These are phyloP conservation scores for Lachancea meyersii DNA, from an alignment of 805 yeast genomes.

Conservation along the genomic window DNA sequence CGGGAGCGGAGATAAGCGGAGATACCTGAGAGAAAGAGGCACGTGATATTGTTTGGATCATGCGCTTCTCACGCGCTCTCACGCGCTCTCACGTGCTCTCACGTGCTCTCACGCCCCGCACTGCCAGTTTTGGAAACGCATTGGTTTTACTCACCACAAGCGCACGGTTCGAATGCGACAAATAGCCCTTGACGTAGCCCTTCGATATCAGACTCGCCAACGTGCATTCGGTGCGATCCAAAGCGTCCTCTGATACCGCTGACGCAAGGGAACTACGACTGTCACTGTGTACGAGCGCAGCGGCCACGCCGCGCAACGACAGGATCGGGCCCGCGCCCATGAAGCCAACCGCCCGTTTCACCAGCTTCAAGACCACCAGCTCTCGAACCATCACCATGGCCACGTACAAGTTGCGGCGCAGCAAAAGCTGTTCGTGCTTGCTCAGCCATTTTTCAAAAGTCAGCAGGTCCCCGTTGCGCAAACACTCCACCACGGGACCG, in stretches of 20 bases:
- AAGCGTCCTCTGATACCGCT: constrained; percentile 13
- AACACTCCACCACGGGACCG: constrained; percentile 41
- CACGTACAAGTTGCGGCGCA: constrained; percentile 56
- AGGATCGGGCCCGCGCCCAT: constrained; percentile 15
- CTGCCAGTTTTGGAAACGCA: constrained; percentile 53
- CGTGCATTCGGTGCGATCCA: constrained; percentile 61
- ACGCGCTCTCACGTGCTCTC: no score
- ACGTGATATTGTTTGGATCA: no score
- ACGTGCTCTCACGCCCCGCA: background rate
- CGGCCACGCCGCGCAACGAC: constrained; percentile 12
- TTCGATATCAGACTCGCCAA: constrained; percentile 58
- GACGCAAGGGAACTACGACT: constrained; percentile 6
- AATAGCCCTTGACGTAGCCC: constrained; percentile 67
- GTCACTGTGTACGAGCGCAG: constrained; percentile 4
- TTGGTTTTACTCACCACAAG: constrained; percentile 68
- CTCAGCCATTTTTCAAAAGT: constrained; percentile 42
- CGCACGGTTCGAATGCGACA: constrained; percentile 68
- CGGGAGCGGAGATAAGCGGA: no score
- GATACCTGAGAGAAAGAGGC: no score
- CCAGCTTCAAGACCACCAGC: constrained; percentile 45
- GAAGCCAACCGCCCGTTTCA: constrained; percentile 35
- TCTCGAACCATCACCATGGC: constrained; percentile 48
- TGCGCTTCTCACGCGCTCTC: no score
- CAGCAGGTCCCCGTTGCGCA: constrained; percentile 51
- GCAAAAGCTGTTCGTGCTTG: constrained; percentile 43